phyloP scores from a whole-genome alignment of 192 early-diverging fungal genomes.

The Coemansia furcata region DNA sequence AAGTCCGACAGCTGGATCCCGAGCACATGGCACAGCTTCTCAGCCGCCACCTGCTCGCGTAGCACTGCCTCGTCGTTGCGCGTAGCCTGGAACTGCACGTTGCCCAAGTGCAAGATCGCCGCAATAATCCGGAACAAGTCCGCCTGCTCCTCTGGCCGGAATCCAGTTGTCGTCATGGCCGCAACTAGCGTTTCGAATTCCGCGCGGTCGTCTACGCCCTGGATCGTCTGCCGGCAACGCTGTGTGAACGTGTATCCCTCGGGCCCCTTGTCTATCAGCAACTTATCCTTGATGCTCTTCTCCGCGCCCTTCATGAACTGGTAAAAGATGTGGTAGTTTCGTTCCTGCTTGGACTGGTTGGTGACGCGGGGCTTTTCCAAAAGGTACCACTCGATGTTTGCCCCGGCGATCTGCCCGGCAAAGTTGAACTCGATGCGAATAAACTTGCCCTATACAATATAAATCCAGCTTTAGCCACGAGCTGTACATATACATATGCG shows the following conservation, averaged over 20 bases:
- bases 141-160: slow-evolving; percentile 70
- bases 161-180: slow-evolving; percentile 81
- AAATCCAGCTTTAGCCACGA: not conserved
- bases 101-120: slow-evolving; percentile 89
- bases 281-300: slow-evolving; percentile 66
- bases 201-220: slow-evolving; percentile 86
- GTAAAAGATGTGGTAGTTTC: slow-evolving; percentile 98
- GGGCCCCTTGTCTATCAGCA: slow-evolving; percentile 74
- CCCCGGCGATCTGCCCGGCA: slow-evolving; percentile 84
- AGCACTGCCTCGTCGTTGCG: slow-evolving; percentile 88
- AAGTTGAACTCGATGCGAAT: slow-evolving; percentile 96
- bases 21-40: slow-evolving; percentile 92
- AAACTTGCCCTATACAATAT: slow-evolving; percentile 76
- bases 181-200: slow-evolving; percentile 76
- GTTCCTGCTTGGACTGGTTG: slow-evolving; percentile 84
- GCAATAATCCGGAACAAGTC: slow-evolving; percentile 84
- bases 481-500: not conserved
- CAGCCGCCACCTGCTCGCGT: slow-evolving; percentile 66
- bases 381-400: slow-evolving; percentile 96
- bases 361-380: slow-evolving; percentile 97
- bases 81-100: slow-evolving; percentile 77
- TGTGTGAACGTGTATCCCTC: slow-evolving; percentile 83
- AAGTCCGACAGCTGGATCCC: slow-evolving; percentile 88
- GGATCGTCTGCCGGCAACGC: slow-evolving; percentile 81
- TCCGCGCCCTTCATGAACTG: slow-evolving; percentile 90